phyloP scores from a whole-genome alignment of 805 yeast genomes.

The Komagataella pseudopastoris region DNA sequence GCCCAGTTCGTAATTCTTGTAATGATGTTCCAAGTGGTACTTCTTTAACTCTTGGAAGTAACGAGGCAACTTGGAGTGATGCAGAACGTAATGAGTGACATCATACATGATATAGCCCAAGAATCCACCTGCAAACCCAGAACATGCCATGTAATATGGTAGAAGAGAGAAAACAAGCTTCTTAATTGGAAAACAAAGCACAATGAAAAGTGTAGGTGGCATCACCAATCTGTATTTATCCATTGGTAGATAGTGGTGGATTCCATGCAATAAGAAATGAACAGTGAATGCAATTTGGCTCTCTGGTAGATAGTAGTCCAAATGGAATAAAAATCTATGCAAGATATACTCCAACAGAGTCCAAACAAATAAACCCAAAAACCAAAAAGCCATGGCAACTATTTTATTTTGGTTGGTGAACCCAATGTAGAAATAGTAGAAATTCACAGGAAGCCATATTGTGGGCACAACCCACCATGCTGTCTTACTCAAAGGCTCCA shows the following conservation, averaged over 20 bases:
- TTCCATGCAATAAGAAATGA: slow-evolving; percentile 89
- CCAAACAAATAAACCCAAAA: slow-evolving; percentile 83
- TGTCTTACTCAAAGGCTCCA: slow-evolving; percentile 84
- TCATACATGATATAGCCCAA: slow-evolving; percentile 90
- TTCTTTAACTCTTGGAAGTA: slow-evolving; percentile 71
- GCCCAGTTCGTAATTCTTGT: slow-evolving; percentile 92
- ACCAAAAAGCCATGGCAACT: slow-evolving; percentile 45
- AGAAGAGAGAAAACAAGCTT: slow-evolving; percentile 60
- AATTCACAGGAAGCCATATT: slow-evolving; percentile 77
- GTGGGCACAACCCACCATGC: slow-evolving; percentile 91
- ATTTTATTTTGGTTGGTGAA: slow-evolving; percentile 30
- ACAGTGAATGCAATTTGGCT: slow-evolving; percentile 59
- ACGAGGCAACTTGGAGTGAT: slow-evolving; percentile 73
- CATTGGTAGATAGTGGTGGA: slow-evolving; percentile 97
- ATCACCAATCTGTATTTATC: slow-evolving; percentile 84
- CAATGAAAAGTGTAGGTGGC: slow-evolving; percentile 82
- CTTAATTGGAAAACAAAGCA: slow-evolving; percentile 71
- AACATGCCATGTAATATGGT: slow-evolving; percentile 77
- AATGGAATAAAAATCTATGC: slow-evolving; percentile 89
- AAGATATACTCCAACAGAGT: slow-evolving; percentile 77
- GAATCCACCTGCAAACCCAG: slow-evolving; percentile 92
- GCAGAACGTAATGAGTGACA: slow-evolving; percentile 86
- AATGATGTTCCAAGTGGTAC: slow-evolving; percentile 93
- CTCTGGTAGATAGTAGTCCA: slow-evolving; percentile 79
- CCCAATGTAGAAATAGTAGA: slow-evolving; percentile 49